Base-by-base conservation (phyloP, 2,329 filamentous ascomycete genomes). In the Xylaria sp. region DNA sequence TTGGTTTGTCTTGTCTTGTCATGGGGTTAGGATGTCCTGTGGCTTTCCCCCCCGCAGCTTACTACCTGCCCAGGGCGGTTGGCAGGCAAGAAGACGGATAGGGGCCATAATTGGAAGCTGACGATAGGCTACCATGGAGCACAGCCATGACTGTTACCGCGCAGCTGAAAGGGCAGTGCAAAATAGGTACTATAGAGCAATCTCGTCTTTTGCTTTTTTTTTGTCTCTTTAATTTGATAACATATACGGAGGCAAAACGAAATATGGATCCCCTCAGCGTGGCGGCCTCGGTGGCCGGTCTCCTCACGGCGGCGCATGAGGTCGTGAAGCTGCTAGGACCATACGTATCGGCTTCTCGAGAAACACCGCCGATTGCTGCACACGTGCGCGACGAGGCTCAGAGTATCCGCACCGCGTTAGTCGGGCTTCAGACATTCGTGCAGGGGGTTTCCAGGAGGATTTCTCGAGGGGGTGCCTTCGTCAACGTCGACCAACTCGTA, bases 241-340 rank as follows among this genome's bases (percentile, higher is more conserved):
- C 29, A 33, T 13, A n/a, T 10, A 33, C n/a, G 25, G 44, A 42
- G 25, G 5, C 20, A 31, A 6, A 11, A 22, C 31, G 27, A 5
- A 2, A 25, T 38, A 64, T 64, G 62, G 62, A 60, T 17, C 47
- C 55, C 17, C 62, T 64, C 22, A 64, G 62, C 55, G 62, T 60
- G 15, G 29, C 29, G 15, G 55, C 62, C 25, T 20, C 62, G 1
- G 62, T 64, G 13, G 62, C 49, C 2, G 62, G 62, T 20, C 55
- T 64, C 38, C 49, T 64, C 6, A 59, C 36, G 9, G 62, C 62
- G 2, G 45, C 62, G 3, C 47, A 59, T 1, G 55, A 64, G 47
- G 47, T 60, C 20, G 29, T n/a, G 31, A 60, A 64, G 38, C 29
- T 64, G 10, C 29, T 64, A 11, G 20, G 38, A 20, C 55, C 55